phyloP scores from a whole-genome alignment of 2,329 filamentous ascomycete genomes.

The Blastomyces gilchristii region DNA sequence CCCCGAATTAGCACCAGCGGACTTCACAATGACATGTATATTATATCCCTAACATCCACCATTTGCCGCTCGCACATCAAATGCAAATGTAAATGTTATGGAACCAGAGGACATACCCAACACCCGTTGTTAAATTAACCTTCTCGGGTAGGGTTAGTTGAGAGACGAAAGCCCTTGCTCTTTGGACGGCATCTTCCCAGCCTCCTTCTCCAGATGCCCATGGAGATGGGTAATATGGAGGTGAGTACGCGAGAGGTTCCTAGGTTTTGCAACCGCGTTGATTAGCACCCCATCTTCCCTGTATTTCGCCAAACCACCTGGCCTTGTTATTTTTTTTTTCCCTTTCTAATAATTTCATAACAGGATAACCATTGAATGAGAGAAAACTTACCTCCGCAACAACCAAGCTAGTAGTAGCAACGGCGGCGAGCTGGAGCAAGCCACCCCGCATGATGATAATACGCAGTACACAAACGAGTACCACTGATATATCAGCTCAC shows the following conservation, averaged over 20 bases:
- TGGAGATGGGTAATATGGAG: constrained; percentile 73
- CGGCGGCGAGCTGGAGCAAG: constrained; percentile 25
- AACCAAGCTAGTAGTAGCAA: constrained; percentile 25
- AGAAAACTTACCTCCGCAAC: constrained; percentile 24
- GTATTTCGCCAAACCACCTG: not conserved
- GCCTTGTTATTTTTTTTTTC: not conserved
- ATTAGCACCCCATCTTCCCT: not conserved
- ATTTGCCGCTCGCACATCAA: constrained; percentile 5
- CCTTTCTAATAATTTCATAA: not conserved
- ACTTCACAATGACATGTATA: not conserved
- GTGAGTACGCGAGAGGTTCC: constrained; percentile 34
- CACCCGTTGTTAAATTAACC: constrained; percentile 88
- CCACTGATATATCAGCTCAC: not conserved
- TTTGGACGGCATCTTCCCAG: constrained; percentile 66
- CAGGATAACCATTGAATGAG: constrained; percentile 1
- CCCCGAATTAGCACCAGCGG: not conserved
- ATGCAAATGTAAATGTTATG: not conserved
- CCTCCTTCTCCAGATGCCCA: constrained; percentile 67
- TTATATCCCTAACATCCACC: not conserved
- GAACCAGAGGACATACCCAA: constrained; percentile 50
- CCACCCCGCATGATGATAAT: constrained; percentile 26
- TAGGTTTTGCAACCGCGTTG: not conserved
- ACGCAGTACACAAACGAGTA: not conserved
- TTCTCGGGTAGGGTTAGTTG: constrained; percentile 78
- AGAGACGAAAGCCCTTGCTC: constrained; percentile 69